A percentile compares a stretch with the other conserved stretches of the same genome.
Conservation (phyloP, 805 yeast species). For the Candida cerambycidarum region DNA sequence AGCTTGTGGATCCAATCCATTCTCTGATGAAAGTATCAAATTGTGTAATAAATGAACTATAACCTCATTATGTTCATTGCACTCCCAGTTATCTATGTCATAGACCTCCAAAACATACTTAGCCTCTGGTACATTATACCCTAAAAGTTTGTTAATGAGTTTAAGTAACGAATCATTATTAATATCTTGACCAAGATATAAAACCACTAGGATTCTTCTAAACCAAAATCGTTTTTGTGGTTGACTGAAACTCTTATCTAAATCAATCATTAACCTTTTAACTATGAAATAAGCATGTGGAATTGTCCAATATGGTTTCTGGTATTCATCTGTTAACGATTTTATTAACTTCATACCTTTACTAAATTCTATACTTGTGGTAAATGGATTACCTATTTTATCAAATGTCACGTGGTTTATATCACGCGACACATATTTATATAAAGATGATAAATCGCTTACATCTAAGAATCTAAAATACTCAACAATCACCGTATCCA, state of each 20-base stretch:
- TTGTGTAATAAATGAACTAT: no score
- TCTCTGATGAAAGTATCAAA: no score
- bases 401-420: no score
- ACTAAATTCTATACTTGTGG: constrained; percentile 4
- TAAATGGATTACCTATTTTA: neutral
- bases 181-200: constrained; percentile 1
- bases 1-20: no score
- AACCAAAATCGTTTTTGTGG: constrained; percentile 5
- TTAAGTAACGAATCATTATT: neutral
- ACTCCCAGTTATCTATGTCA: no score
- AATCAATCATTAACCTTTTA: constrained; percentile 9
- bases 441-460: neutral
- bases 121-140: no score
- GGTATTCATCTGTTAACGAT: neutral
- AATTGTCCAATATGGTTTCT: constrained; percentile 11
- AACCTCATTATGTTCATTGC: no score
- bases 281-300: constrained; percentile 11
- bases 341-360: constrained; percentile 10
- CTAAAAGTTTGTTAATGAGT: neutral
- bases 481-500: constrained; percentile 5
- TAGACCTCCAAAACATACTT: no score
- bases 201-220: constrained; percentile 11
- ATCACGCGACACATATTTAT: no score
- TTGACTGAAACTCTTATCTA: constrained; percentile 8
- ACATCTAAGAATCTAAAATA: constrained; percentile 5